Evolutionary conservation across 352 stramenopile species (phyloP).

Genomic region (Thalassiosira mediterranea): DNA sequence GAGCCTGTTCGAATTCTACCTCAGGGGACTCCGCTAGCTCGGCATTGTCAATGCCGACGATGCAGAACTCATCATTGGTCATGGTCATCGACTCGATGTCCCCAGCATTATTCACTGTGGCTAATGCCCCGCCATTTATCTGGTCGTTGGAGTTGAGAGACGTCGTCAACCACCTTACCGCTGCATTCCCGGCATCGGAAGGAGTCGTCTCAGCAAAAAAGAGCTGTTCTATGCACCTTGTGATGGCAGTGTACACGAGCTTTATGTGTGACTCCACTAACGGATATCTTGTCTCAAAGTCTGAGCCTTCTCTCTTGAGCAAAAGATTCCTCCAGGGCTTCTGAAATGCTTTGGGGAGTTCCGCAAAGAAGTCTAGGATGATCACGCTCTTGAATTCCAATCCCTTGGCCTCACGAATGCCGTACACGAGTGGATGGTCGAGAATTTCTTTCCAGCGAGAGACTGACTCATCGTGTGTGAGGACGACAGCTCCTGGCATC

Average conservation of each 20-base stretch:
- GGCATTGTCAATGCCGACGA: constrained; percentile 56
- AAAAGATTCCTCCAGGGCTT: constrained; percentile 64
- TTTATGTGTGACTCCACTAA: constrained; percentile 75
- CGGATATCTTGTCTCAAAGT: constrained; percentile 41
- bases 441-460: constrained; percentile 33
- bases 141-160: constrained; percentile 8
- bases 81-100: constrained; percentile 59
- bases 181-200: constrained; percentile 59
- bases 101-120: constrained; percentile 45
- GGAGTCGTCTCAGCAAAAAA: constrained; percentile 71
- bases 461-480: constrained; percentile 51
- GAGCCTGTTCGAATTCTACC: constrained; percentile 22
- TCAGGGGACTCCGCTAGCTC: constrained; percentile 40
- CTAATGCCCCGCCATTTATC: constrained; percentile 23
- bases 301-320: constrained; percentile 33
- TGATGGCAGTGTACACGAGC: constrained; percentile 74
- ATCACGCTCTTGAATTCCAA: constrained; percentile 76
- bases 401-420: constrained; percentile 69
- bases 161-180: constrained; percentile 60
- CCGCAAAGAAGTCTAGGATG: constrained; percentile 75
- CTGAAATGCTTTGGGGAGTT: constrained; percentile 42
- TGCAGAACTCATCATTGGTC: constrained; percentile 57
- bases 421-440: constrained; percentile 40
- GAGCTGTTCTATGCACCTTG: constrained; percentile 64
- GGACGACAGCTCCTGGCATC: constrained; percentile 50